Percentiles rank a stretch among this genome's conserved stretches.
Conservation (phyloP, 176 grass and related monocot species). For the Avena atlantica region DNA sequence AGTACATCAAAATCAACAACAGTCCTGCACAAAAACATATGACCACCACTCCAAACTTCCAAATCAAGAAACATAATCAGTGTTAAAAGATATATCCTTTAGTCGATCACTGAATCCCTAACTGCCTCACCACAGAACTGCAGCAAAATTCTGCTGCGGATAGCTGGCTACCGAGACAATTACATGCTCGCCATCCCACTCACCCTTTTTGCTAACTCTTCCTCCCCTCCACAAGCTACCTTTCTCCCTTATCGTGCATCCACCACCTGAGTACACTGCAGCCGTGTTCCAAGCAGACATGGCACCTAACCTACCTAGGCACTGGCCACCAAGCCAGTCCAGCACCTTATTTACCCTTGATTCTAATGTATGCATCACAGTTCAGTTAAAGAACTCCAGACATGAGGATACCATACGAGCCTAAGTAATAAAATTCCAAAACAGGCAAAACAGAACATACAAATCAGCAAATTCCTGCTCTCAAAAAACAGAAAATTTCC, state of each 20-base stretch:
- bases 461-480: not conserved
- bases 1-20: no score
- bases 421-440: not conserved
- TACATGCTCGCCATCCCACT: not conserved
- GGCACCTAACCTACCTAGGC: not conserved
- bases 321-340: not conserved
- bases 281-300: not conserved
- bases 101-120: no score
- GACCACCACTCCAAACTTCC: no score
- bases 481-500: not conserved
- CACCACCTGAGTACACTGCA: not conserved
- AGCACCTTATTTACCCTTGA: not conserved
- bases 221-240: not conserved
- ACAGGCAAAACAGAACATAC: not conserved
- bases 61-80: no score
- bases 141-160: not conserved
- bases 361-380: no score
- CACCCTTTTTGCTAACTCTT: not conserved
- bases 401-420: not conserved
- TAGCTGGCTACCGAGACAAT: no score
- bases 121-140: not conserved
- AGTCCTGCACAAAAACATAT: no score
- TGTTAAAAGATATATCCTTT: no score
- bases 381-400: not conserved
- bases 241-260: not conserved